phyloP scores from a whole-genome alignment of 139 green algal genomes.

The Limnomonas spitsbergensis region DNA sequence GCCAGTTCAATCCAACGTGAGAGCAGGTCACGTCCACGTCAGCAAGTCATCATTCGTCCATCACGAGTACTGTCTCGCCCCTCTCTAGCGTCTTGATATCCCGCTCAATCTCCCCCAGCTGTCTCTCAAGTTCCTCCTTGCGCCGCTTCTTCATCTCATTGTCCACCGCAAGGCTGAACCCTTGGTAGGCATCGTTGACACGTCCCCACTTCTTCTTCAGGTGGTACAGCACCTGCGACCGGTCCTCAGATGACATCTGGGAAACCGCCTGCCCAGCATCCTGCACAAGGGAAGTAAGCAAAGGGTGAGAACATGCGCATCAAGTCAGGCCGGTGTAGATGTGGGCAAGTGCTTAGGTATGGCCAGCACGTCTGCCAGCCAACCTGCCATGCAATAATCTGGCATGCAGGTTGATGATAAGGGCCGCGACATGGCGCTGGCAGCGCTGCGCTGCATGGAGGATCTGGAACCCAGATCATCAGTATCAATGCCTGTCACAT shows the following conservation, averaged over 20 bases:
- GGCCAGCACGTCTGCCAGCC: no score
- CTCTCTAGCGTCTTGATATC: conserved; percentile 73
- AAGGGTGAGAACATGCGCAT: not conserved
- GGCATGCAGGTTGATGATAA: no score
- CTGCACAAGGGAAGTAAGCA: not conserved
- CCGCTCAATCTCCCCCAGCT: conserved; percentile 53
- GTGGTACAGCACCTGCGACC: conserved; percentile 64
- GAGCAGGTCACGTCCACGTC: no score
- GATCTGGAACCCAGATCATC: no score
- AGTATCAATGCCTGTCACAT: no score
- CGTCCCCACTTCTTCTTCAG: conserved; percentile 82
- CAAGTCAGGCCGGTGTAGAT: conserved; percentile 4
- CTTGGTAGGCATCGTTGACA: conserved; percentile 80
- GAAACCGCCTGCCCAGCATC: not conserved
- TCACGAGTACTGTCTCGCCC: conserved; percentile 63
- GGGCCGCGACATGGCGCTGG: no score
- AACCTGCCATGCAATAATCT: no score
- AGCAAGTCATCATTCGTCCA: conserved; percentile 49
- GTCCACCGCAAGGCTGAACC: conserved; percentile 71
- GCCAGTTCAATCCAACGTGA: no score
- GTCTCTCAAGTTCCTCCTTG: conserved; percentile 25
- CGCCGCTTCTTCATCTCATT: conserved; percentile 20
- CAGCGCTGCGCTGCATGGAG: no score
- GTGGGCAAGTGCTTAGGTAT: no score
- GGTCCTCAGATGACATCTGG: conserved; percentile 45